These are phyloP conservation scores for Microsporum ferrugineum DNA, from an alignment of 2,329 filamentous ascomycete species.

Conservation along the genomic window DNA sequence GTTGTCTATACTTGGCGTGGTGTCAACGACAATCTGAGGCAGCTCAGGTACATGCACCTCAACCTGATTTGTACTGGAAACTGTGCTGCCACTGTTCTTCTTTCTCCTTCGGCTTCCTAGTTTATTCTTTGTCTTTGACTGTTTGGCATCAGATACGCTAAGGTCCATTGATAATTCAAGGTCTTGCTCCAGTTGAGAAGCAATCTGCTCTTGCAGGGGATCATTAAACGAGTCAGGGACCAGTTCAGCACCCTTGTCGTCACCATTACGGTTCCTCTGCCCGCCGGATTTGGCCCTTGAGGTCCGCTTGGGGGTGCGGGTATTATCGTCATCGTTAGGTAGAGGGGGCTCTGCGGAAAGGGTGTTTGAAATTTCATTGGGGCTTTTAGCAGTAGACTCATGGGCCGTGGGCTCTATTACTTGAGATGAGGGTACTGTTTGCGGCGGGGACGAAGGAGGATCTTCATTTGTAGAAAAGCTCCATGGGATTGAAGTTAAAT, in stretches of 20 bases:
- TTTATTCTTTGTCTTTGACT: slow-evolving; percentile 5
- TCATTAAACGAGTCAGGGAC: slow-evolving; percentile 29
- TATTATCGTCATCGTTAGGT: background rate
- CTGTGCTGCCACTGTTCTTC: background rate
- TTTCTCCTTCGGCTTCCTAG: slow-evolving; percentile 24
- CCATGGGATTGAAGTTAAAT: slow-evolving; percentile 9
- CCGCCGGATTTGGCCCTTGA: background rate
- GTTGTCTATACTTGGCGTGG: background rate
- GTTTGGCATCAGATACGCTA: slow-evolving; percentile 8
- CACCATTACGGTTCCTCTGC: background rate
- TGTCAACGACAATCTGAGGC: background rate
- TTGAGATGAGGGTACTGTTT: background rate
- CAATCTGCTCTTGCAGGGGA: slow-evolving; percentile 34
- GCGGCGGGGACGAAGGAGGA: slow-evolving; percentile 27
- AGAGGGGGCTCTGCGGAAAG: background rate
- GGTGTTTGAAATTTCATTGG: background rate
- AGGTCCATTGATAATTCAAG: slow-evolving; percentile 30
- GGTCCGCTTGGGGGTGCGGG: background rate
- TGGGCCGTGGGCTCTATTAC: background rate
- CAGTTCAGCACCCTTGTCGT: background rate
- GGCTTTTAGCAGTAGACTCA: background rate
- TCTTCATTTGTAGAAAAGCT: slow-evolving; percentile 17
- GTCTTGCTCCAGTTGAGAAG: slow-evolving; percentile 37
- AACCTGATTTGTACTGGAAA: background rate
- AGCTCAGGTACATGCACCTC: background rate